Evolutionary conservation across 2,329 filamentous ascomycete genomes (phyloP).

Genomic region (Alternaria sp.): DNA sequence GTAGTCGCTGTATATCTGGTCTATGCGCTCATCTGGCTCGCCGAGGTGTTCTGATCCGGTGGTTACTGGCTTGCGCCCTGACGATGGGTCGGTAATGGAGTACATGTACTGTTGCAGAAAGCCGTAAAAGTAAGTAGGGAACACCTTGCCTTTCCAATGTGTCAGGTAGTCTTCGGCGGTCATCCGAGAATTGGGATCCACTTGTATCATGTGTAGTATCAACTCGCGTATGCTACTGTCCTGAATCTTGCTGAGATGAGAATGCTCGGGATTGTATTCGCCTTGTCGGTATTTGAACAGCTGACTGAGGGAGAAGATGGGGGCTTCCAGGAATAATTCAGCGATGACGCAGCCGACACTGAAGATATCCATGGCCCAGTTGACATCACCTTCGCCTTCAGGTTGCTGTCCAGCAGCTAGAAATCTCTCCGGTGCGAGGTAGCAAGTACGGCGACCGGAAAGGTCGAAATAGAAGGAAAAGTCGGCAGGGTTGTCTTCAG

Average conservation of each 20-base stretch:
- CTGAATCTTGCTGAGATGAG: slow-evolving; percentile 83
- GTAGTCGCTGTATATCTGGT: slow-evolving; percentile 91
- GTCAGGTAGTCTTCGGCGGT: slow-evolving; percentile 92
- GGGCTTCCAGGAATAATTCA: slow-evolving; percentile 91
- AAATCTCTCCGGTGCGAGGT: slow-evolving; percentile 93
- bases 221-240: slow-evolving; percentile 87
- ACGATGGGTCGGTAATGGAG: slow-evolving; percentile 87
- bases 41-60: slow-evolving; percentile 74
- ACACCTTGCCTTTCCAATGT: slow-evolving; percentile 90
- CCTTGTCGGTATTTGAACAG: slow-evolving; percentile 92
- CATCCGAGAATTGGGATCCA: slow-evolving; percentile 89
- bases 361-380: slow-evolving; percentile 99
- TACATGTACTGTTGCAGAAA: slow-evolving; percentile 99
- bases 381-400: slow-evolving; percentile 67
- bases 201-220: slow-evolving; percentile 93
- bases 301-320: slow-evolving; percentile 97
- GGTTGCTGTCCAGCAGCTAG: slow-evolving; percentile 71
- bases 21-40: slow-evolving; percentile 91
- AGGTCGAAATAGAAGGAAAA: slow-evolving; percentile 99
- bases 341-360: slow-evolving; percentile 96
- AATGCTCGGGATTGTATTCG: slow-evolving; percentile 86
- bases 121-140: slow-evolving; percentile 95
- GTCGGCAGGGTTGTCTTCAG: slow-evolving; percentile 94
- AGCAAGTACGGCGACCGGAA: slow-evolving; percentile 88
- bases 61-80: slow-evolving; percentile 74